Evolutionary conservation across 352 stramenopile species (phyloP).

Genomic region (Thalassiosira exigua): DNA sequence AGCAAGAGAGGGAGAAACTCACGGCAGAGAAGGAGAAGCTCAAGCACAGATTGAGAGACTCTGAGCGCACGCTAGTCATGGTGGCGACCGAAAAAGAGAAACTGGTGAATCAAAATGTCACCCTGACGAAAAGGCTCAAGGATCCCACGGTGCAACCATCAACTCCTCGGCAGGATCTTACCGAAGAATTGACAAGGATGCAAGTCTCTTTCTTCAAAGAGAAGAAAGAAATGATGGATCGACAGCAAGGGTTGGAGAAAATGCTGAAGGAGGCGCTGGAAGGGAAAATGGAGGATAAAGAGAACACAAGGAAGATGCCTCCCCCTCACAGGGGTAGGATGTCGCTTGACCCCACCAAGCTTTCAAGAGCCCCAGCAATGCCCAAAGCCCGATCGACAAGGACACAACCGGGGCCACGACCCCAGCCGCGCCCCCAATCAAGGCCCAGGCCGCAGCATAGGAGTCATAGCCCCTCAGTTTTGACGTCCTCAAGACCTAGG

Average conservation of each 20-base stretch:
- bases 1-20: background rate
- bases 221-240: too few relatives aligned
- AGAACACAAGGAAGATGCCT: background rate
- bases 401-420: too few relatives aligned
- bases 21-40: background rate
- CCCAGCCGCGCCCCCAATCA: too few relatives aligned
- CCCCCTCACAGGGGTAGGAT: background rate
- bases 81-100: conserved; percentile 9
- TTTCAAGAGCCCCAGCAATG: background rate
- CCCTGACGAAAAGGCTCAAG: too few relatives aligned
- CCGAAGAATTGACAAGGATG: too few relatives aligned
- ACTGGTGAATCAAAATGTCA: too few relatives aligned
- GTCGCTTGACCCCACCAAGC: background rate
- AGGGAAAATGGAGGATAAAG: background rate
- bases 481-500: background rate
- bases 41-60: conserved; percentile 5
- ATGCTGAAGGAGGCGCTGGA: too few relatives aligned
- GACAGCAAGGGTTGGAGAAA: too few relatives aligned
- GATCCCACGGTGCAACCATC: too few relatives aligned
- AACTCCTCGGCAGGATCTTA: background rate
- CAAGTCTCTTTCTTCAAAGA: too few relatives aligned
- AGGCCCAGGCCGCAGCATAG: too few relatives aligned
- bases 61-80: conserved; percentile 1
- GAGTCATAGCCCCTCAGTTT: too few relatives aligned
- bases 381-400: background rate